These are phyloP conservation scores for Aspergillus fijiensis DNA, from an alignment of 2,329 filamentous ascomycete species.

Conservation along the genomic window DNA sequence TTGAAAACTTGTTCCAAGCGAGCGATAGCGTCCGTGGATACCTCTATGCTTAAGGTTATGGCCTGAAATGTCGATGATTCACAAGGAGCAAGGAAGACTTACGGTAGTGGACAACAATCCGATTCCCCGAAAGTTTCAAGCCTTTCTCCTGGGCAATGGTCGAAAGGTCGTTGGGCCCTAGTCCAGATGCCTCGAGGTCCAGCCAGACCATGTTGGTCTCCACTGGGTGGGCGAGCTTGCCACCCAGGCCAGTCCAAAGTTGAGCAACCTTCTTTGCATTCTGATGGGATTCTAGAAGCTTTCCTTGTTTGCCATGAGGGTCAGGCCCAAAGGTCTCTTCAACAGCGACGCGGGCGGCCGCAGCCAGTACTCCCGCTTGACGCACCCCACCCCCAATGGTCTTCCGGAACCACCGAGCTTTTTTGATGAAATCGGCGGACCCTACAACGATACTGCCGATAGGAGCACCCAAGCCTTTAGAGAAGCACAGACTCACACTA, in stretches of 20 bases:
- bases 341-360: constrained; percentile 72
- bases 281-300: constrained; percentile 60
- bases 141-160: constrained; percentile 58
- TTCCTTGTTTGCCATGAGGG: constrained; percentile 59
- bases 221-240: constrained; percentile 65
- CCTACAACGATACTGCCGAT: constrained; percentile 74
- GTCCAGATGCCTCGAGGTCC: constrained; percentile 63
- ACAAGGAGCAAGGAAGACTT: constrained; percentile 21
- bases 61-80: neutral
- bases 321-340: constrained; percentile 72
- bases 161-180: constrained; percentile 55
- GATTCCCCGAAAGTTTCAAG: constrained; percentile 55
- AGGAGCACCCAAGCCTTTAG: constrained; percentile 78
- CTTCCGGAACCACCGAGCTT: constrained; percentile 75
- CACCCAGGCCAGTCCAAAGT: constrained; percentile 69
- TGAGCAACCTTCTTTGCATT: constrained; percentile 62
- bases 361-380: constrained; percentile 73
- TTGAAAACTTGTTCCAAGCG: constrained; percentile 59
- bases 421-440: constrained; percentile 58
- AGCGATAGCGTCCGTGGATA: constrained; percentile 63
- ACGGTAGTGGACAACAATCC: constrained; percentile 69
- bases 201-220: constrained; percentile 95
- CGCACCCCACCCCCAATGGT: constrained; percentile 75
- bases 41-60: constrained; percentile 49
- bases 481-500: constrained; percentile 74